phyloP scores from a whole-genome alignment of 352 stramenopile species.

The Thraustochytrium sp. region DNA sequence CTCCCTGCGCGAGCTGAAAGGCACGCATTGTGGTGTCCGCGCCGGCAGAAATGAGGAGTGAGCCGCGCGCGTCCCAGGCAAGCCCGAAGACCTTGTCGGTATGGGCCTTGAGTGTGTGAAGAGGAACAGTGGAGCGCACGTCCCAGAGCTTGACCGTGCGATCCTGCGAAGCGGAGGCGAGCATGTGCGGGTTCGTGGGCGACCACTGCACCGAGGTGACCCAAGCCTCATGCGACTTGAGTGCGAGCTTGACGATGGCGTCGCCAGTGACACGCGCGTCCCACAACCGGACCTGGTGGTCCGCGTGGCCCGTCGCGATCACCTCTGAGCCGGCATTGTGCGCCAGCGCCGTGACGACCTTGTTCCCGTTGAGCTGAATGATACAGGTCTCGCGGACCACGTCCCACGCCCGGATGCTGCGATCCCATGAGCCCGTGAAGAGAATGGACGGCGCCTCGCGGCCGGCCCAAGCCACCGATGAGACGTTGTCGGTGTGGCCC shows the following conservation, averaged over 20 bases:
- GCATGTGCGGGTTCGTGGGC: slow-evolving; percentile 56
- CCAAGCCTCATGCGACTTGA: slow-evolving; percentile 59
- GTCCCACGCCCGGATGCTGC: slow-evolving; percentile 46
- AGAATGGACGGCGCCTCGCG: neutral
- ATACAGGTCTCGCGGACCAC: slow-evolving; percentile 43
- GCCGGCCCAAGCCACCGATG: neutral
- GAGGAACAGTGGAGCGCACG: slow-evolving; percentile 60
- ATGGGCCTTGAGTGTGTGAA: slow-evolving; percentile 60
- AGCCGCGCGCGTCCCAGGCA: neutral
- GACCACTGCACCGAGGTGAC: slow-evolving; percentile 61
- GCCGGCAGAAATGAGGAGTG: neutral
- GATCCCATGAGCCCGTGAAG: slow-evolving; percentile 49
- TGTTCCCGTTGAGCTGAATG: slow-evolving; percentile 36
- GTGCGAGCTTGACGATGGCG: slow-evolving; percentile 2
- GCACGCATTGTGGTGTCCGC: slow-evolving; percentile 5
- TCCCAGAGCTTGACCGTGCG: slow-evolving; percentile 66
- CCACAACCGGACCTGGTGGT: slow-evolving; percentile 45
- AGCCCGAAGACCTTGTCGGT: slow-evolving; percentile 48
- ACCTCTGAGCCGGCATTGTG: neutral
- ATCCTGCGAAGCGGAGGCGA: slow-evolving; percentile 62
- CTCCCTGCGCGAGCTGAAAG: too few relatives aligned
- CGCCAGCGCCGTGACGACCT: slow-evolving; percentile 44
- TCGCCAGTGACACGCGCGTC: slow-evolving; percentile 39
- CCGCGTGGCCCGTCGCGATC: slow-evolving; percentile 36
- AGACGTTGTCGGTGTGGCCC: slow-evolving; percentile 42